Percentiles rank a stretch among this genome's conserved stretches.
phyloP scores from a whole-genome alignment of 768 basidiomycete species.

The Pleurotus salmoneostramineus region DNA sequence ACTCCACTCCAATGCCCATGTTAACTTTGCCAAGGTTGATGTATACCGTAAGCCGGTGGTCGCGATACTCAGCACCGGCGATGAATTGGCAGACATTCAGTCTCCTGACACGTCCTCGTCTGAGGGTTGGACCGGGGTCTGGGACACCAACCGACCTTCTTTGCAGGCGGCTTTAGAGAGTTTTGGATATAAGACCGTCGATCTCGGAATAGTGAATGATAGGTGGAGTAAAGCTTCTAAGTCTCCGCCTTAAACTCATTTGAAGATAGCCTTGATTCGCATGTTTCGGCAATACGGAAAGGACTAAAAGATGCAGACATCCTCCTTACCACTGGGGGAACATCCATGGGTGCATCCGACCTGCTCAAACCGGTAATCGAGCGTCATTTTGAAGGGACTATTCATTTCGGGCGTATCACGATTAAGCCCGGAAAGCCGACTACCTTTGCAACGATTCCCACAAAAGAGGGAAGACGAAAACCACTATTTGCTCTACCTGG shows the following conservation, averaged over 20 bases:
- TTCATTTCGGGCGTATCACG: slow-evolving; percentile 84
- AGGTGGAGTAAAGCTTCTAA: slow-evolving; percentile 37
- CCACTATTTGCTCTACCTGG: slow-evolving; percentile 84
- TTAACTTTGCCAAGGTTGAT: slow-evolving; percentile 42
- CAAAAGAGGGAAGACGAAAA: slow-evolving; percentile 35
- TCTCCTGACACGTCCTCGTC: slow-evolving; percentile 24
- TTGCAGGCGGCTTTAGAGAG: slow-evolving; percentile 65
- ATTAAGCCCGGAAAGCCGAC: slow-evolving; percentile 89
- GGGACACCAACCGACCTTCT: slow-evolving; percentile 85
- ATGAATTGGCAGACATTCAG: slow-evolving; percentile 72
- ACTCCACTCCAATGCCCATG: background rate
- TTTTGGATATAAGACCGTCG: slow-evolving; percentile 72
- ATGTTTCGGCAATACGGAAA: slow-evolving; percentile 49
- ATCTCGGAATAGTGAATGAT: slow-evolving; percentile 79
- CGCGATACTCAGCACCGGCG: slow-evolving; percentile 82
- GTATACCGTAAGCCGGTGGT: slow-evolving; percentile 73
- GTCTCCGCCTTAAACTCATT: background rate
- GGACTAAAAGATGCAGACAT: slow-evolving; percentile 69
- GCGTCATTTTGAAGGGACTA: slow-evolving; percentile 64
- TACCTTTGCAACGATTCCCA: slow-evolving; percentile 78
- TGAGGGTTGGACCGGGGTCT: slow-evolving; percentile 65
- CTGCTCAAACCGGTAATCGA: slow-evolving; percentile 88
- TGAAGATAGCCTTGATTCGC: slow-evolving; percentile 45
- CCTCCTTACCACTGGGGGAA: slow-evolving; percentile 83
- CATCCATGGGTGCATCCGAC: slow-evolving; percentile 88